Percentiles rank a stretch among this genome's conserved stretches.
Evolutionary conservation across 164 flowering plant genomes (phyloP).

Genomic region (Dillenia suffruticosa): DNA sequence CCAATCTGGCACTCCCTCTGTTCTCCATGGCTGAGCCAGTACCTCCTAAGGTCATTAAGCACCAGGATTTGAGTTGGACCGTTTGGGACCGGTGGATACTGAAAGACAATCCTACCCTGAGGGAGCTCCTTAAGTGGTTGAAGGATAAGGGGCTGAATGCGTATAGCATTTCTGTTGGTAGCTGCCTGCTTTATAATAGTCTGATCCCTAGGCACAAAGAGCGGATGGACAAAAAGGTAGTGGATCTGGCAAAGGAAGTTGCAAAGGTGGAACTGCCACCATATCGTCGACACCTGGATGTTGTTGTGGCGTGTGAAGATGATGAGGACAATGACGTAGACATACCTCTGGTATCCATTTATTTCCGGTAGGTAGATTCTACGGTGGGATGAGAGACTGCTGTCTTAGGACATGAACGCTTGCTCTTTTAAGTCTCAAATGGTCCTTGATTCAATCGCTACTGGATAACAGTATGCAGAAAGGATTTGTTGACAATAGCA

Average conservation of each 20-base stretch:
- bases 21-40: slow-evolving; percentile 91
- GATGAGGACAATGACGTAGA: slow-evolving; percentile 84
- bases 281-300: slow-evolving; percentile 63
- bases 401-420: too few relatives aligned
- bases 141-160: slow-evolving; percentile 68
- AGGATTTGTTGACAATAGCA: too few relatives aligned
- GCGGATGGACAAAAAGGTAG: slow-evolving; percentile 62
- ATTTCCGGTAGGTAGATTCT: slow-evolving; percentile 32
- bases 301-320: slow-evolving; percentile 83
- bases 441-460: too few relatives aligned
- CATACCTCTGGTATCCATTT: slow-evolving; percentile 71
- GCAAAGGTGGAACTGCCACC: slow-evolving; percentile 65
- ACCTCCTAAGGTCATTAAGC: slow-evolving; percentile 82
- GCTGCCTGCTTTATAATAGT: slow-evolving; percentile 73
- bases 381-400: too few relatives aligned
- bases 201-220: slow-evolving; percentile 73
- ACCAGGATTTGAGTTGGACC: slow-evolving; percentile 78
- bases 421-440: too few relatives aligned
- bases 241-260: slow-evolving; percentile 64
- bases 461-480: too few relatives aligned
- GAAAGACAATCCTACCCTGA: slow-evolving; percentile 53
- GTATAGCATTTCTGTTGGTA: slow-evolving; percentile 82
- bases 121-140: slow-evolving; percentile 73
- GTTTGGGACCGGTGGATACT: slow-evolving; percentile 90
- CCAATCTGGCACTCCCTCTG: slow-evolving; percentile 77